Evolutionary conservation across 306 rosid species (phyloP), one percentile per base, ranked within the genome.

Genomic region (Datisca glomerata): DNA sequence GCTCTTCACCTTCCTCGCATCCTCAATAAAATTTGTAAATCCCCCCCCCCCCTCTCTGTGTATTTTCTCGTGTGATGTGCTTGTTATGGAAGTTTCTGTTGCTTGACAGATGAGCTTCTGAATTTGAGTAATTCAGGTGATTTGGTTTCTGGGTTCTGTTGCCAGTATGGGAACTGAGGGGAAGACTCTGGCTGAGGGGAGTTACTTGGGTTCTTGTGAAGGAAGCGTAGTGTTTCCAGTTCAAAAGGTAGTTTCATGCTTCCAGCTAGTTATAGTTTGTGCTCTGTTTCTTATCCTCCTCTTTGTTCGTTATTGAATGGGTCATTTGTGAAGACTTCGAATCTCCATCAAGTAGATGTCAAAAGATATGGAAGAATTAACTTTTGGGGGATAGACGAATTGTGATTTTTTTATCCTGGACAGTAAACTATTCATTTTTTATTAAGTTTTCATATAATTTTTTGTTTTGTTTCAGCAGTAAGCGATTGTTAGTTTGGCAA

Each of bases 101-200:
- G n/a, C n/a, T n/a, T n/a, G n/a, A n/a, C n/a, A n/a, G n/a, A n/a
- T n/a, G n/a, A n/a, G n/a, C n/a, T n/a, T n/a, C n/a, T n/a, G n/a
- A n/a, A n/a, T 25, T 52, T 40, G 24, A 53, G 29, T 28, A n/a
- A 25, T 25, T 16, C 24, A 3, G 9, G 37, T 14, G 6, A 27
- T 52, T 52, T 53, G 23, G 7, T 40, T 40, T 47, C 54, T 67
- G 54, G 47, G 21, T 46, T 43, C 33, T 51, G 20, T 32, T 37
- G 57, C 56, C 23, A 49, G 39, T 58, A 79, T 79, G 94, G 76
- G 32, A 63, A 45, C 58, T 31, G 55, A 53, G 22, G 71, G 63
- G 39, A 72, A 72, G 59, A 61, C 58, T 45, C 61, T 40, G 43
- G 47, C 43, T 61, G 56, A 61, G 14, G 43, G 13, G 7, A 53